Evolutionary conservation across 495 filamentous ascomycete genomes (phyloP).

Genomic region (Penicillium coffeae): DNA sequence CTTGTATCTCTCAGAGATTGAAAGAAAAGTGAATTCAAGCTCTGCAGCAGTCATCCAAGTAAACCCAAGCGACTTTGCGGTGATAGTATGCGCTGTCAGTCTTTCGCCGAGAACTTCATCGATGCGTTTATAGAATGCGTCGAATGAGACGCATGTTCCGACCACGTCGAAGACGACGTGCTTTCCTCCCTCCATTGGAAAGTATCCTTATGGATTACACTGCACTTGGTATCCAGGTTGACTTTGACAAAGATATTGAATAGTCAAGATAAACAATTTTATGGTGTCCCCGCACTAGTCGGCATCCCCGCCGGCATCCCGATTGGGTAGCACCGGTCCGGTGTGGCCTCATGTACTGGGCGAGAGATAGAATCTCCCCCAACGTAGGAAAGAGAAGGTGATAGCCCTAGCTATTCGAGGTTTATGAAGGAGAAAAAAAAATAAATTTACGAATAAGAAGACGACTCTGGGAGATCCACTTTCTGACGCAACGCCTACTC

Average conservation of each 20-base stretch:
- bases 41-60: constrained; percentile 41
- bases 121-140: constrained; percentile 32
- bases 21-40: constrained; percentile 40
- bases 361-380: no score
- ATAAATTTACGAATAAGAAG: no score
- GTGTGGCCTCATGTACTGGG: neutral
- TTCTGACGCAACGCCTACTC: no score
- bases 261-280: no score
- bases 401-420: no score
- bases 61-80: constrained; percentile 33
- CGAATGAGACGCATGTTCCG: constrained; percentile 41
- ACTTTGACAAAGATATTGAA: neutral
- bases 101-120: constrained; percentile 22
- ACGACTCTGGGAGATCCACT: no score
- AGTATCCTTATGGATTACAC: constrained; percentile 6
- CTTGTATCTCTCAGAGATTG: constrained; percentile 34
- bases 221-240: neutral
- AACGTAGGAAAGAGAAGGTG: no score
- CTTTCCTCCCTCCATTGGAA: constrained; percentile 20
- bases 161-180: constrained; percentile 45
- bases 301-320: constrained; percentile 5
- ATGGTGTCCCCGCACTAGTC: no score
- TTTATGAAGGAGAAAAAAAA: no score
- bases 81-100: constrained; percentile 30
- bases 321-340: constrained; percentile 13